Evolutionary conservation across 805 yeast species (phyloP).

Genomic region (Metschnikowia sp.): DNA sequence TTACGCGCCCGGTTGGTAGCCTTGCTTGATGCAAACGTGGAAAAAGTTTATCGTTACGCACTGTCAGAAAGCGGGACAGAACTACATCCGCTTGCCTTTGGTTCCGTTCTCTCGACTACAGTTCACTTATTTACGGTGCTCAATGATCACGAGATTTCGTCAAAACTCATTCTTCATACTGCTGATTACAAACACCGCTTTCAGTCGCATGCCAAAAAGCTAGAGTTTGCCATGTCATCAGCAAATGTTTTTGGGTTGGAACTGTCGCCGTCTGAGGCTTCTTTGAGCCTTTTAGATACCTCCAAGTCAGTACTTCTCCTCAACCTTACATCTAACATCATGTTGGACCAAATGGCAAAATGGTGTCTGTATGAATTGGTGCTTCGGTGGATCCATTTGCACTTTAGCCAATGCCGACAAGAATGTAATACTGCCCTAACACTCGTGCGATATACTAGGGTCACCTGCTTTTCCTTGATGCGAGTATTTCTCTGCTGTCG

Average conservation of each 20-base stretch:
- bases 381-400: constrained; percentile 25
- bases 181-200: constrained; percentile 24
- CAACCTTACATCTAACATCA: constrained; percentile 28
- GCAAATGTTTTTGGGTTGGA: background rate
- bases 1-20: constrained; percentile 20
- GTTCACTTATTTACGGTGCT: constrained; percentile 35
- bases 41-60: constrained; percentile 13
- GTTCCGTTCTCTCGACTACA: constrained; percentile 12
- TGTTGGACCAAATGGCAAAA: constrained; percentile 22
- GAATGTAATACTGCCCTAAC: background rate
- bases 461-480: constrained; percentile 23
- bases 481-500: constrained; percentile 24
- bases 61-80: background rate
- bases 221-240: constrained; percentile 24
- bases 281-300: constrained; percentile 15
- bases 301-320: constrained; percentile 30
- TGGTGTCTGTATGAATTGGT: constrained; percentile 28
- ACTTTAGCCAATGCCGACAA: constrained; percentile 6
- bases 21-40: constrained; percentile 18
- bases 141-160: constrained; percentile 34
- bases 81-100: constrained; percentile 1
- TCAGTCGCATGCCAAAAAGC: constrained; percentile 28
- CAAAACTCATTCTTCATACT: constrained; percentile 25
- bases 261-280: background rate
- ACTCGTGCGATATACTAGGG: constrained; percentile 11